Percentiles rank a stretch among this genome's conserved stretches.
Conservation (phyloP, 108 stramenopile genomes). For the Mayamaea pseudoterrestris region DNA sequence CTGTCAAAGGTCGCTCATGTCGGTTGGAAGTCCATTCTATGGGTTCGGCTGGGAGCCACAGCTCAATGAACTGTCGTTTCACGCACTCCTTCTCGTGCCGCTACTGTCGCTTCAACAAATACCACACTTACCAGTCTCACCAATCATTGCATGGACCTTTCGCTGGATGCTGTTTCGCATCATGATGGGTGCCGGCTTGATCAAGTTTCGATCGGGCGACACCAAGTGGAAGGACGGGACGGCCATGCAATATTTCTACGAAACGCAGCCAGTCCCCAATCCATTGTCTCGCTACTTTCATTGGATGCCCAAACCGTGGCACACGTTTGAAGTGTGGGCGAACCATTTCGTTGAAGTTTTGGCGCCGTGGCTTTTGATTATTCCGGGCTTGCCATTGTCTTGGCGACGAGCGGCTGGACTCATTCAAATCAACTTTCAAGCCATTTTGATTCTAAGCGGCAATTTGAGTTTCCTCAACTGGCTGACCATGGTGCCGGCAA, state of each 20-base stretch:
- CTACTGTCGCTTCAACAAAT: constrained; percentile 32
- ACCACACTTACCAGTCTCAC: constrained; percentile 18
- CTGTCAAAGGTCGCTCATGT: constrained; percentile 50
- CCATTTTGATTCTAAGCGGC: constrained; percentile 31
- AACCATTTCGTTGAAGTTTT: constrained; percentile 65
- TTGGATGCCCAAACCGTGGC: constrained; percentile 38
- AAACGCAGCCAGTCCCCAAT: constrained; percentile 62
- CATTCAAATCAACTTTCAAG: constrained; percentile 52
- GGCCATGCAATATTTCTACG: constrained; percentile 57
- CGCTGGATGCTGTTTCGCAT: constrained; percentile 52
- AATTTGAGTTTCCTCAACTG: constrained; percentile 59
- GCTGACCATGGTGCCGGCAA: constrained; percentile 45
- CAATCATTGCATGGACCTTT: constrained; percentile 26
- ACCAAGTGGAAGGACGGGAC: constrained; percentile 49
- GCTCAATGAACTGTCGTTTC: constrained; percentile 45
- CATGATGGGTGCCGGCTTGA: constrained; percentile 59
- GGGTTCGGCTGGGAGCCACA: constrained; percentile 67
- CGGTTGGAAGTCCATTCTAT: constrained; percentile 46
- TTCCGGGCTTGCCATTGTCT: constrained; percentile 14
- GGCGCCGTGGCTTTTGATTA: constrained; percentile 38
- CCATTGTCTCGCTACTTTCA: constrained; percentile 46
- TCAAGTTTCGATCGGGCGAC: constrained; percentile 38
- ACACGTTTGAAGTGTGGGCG: constrained; percentile 36
- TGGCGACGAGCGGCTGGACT: constrained; percentile 27
- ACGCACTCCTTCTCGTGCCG: constrained; percentile 58